Base-by-base conservation (phyloP, 2,329 filamentous ascomycete genomes). In the Aspergillus transmontanensis region DNA sequence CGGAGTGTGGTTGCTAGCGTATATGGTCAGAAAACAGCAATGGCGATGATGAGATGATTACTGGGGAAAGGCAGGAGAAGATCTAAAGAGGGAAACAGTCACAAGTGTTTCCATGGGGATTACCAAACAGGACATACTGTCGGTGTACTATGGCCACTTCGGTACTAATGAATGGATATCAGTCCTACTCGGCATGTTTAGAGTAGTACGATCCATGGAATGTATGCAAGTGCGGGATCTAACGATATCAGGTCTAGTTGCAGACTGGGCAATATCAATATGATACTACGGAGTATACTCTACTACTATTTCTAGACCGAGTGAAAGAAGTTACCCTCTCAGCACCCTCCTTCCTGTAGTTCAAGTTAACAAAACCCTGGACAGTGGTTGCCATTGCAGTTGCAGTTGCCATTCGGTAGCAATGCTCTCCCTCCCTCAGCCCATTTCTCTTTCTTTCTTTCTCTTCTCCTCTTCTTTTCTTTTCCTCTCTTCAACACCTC, bases 401-500 rank as follows among this genome's bases (percentile, higher is more conserved):
- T n/a, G 48, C 28, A 32, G 26, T 32, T 51, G 48, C 48, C 48
- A 32, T 51, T 34, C 48, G 4, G 19, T 30, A 50, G 46, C 26
- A 50, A 32, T 14, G 12, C 12, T 36, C 34, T 36, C 34, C 10
- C 32, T 7, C 21, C 48, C 28, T 3, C 16, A 11, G n/a, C 6
- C 39, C 7, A 48, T 14, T 6, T 26, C 45, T 26, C 21, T 14
- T 16, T 36, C 34, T 12, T 36, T 36, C 34, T 36, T 36, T 19
- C 45, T 50, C 23, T 36, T 4, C 14, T 16, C 14, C 45, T 50
- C 14, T 16, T 23, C 51, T 48, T 59, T 63, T 36, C 61, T 59
- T 57, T 61, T 59, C 26, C 26, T 60, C 61, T 58, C 21, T 58
- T 51, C 55, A 58, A 65, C 57, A 56, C 59, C 62, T 30, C 59